phyloP scores from a whole-genome alignment of 2,329 filamentous ascomycete genomes.

The Colletotrichum camelliae region DNA sequence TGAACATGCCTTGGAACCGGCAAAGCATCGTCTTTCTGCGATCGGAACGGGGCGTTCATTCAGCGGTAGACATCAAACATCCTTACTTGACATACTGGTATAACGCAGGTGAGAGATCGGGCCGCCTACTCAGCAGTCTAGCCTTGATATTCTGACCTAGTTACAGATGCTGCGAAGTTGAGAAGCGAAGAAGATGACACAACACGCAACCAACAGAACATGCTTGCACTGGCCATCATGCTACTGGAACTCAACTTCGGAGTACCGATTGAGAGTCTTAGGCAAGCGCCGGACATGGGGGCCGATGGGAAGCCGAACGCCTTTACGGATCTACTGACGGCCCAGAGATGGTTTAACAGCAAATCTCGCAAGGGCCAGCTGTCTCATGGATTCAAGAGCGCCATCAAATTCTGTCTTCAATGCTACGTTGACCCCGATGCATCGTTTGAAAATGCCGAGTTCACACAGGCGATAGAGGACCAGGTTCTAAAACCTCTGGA shows the following conservation, averaged over 20 bases:
- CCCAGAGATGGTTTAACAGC: neutral
- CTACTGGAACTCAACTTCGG: neutral
- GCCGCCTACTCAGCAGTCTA: neutral
- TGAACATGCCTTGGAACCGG: neutral
- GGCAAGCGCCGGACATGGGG: neutral
- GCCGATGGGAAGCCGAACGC: neutral
- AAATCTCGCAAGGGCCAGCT: neutral
- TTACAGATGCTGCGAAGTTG: neutral
- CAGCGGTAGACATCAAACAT: neutral
- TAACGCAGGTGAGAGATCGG: neutral
- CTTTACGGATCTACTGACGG: neutral
- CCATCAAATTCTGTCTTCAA: neutral
- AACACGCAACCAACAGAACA: neutral
- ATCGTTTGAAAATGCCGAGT: neutral
- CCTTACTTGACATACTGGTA: neutral
- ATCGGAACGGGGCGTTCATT: neutral
- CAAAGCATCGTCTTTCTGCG: neutral
- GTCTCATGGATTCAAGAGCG: neutral
- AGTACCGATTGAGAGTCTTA: neutral
- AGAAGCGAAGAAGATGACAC: neutral
- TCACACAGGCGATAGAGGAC: neutral
- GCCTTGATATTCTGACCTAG: neutral
- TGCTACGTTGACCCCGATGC: neutral
- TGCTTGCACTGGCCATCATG: neutral
- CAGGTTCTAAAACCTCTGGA: neutral